Conservation (phyloP, 768 basidiomycete genomes). For the Boletus coccyginus region DNA sequence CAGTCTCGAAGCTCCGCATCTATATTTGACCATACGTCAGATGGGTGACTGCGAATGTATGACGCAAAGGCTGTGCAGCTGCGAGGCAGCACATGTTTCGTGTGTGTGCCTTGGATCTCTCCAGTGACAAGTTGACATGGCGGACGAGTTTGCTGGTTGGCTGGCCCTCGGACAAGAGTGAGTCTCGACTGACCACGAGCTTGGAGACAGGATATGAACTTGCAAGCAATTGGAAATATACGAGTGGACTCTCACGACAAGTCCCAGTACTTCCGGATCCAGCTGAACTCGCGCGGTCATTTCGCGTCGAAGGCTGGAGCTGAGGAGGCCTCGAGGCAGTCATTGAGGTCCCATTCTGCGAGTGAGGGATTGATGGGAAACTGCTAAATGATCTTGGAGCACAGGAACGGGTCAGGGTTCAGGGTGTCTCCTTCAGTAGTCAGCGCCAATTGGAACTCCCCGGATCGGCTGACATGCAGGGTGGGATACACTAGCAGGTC, state of each 20-base stretch:
- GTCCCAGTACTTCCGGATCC: conserved; percentile 11
- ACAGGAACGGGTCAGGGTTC: conserved; percentile 25
- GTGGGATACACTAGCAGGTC: conserved; percentile 3
- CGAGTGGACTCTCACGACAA: neutral
- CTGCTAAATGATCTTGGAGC: conserved; percentile 7
- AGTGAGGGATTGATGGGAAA: conserved; percentile 13
- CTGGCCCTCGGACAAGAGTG: neutral
- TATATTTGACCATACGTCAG: conserved; percentile 3
- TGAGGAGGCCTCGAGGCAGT: conserved; percentile 29
- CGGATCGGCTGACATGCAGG: conserved; percentile 18
- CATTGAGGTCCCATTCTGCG: conserved; percentile 12
- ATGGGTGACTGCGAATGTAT: neutral
- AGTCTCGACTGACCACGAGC: neutral
- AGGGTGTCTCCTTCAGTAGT: conserved; percentile 10
- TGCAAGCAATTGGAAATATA: neutral
- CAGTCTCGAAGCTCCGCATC: conserved; percentile 5
- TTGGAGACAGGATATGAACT: neutral
- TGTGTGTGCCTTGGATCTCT: neutral
- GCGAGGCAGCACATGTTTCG: conserved; percentile 13
- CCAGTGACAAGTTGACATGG: neutral
- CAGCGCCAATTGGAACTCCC: conserved; percentile 9
- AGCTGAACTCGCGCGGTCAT: conserved; percentile 28
- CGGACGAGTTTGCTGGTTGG: neutral
- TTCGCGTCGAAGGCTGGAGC: conserved; percentile 21
- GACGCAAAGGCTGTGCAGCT: conserved; percentile 3